Conservation (phyloP, 768 basidiomycete species). For the Boletus subcaerulescens region DNA sequence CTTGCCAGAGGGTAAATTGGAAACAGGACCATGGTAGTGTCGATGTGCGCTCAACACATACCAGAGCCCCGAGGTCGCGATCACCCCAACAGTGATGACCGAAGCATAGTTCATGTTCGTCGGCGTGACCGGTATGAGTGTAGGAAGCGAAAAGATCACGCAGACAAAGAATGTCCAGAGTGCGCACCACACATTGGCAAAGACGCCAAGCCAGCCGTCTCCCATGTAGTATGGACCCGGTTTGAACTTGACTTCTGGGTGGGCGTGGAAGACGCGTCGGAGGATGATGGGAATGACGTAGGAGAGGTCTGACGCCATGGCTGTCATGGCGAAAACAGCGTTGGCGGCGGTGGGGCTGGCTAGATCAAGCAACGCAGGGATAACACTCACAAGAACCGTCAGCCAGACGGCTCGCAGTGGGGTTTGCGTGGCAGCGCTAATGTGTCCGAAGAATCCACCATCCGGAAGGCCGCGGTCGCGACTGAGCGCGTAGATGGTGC, state of each 20-base stretch:
- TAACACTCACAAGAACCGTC: constrained; percentile 41
- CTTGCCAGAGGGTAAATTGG: constrained; percentile 37
- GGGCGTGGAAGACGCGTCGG: constrained; percentile 48
- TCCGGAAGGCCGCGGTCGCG: constrained; percentile 56
- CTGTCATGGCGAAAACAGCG: constrained; percentile 57
- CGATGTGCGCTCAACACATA: constrained; percentile 51
- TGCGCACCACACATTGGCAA: constrained; percentile 44
- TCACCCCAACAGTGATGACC: constrained; percentile 29
- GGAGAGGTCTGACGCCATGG: constrained; percentile 49
- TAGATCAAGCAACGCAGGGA: constrained; percentile 49
- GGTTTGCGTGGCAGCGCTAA: constrained; percentile 46
- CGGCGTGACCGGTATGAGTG: constrained; percentile 43
- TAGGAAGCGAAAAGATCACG: constrained; percentile 51
- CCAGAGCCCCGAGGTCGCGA: constrained; percentile 40
- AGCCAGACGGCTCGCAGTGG: constrained; percentile 57
- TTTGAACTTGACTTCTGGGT: constrained; percentile 57
- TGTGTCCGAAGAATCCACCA: constrained; percentile 51
- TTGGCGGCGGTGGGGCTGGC: constrained; percentile 51
- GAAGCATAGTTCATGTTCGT: constrained; percentile 53
- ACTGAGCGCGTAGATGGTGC: constrained; percentile 59
- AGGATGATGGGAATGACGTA: constrained; percentile 58
- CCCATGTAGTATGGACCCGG: constrained; percentile 65
- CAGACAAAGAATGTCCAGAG: constrained; percentile 45
- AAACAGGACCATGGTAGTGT: constrained; percentile 58
- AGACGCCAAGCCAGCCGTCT: constrained; percentile 44